Base-by-base conservation (phyloP, 2,329 filamentous ascomycete species). In the Fusarium neocosmosporiellum region DNA sequence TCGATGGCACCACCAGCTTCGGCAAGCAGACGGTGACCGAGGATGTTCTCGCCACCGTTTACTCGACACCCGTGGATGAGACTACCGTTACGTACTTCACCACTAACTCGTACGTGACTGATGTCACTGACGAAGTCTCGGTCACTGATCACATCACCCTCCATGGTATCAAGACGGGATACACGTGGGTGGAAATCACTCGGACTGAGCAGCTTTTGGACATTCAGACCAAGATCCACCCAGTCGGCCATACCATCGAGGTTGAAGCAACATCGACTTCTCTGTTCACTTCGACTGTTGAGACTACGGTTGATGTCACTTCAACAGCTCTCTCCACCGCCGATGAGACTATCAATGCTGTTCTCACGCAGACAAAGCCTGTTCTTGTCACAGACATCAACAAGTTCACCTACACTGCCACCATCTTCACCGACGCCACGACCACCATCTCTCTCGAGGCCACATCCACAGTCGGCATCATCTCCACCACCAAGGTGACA, bases 341-440 rank as follows among this genome's bases (percentile, higher is more conserved):
- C 1, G 57, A 63, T 1, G 46, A 66, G 39, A 68, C 63, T 2
- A 1, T 68, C 14, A 41, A 62, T 18, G 55, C 59, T 11, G 48
- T 36, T 9, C 46, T 67, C 5, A 68, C 66, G 4, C 43, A 50
- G 5, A 33, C 55, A 18, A 41, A 55, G 2, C 63, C 63, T 2
- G 66, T 68, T 27, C 55, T 58, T 31, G 64, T 58, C 10, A 67
- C 63, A 1, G 63, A 68, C 2, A 33, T 68, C n/a, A 63, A 67
- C 53, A 63, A 68, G 39, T 68, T 68, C 22, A 55, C 39, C 7
- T 68, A 68, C 16, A 63, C 64, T 0, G 65, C 53, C 37, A 68
- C 63, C 5, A 27, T 68, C 9, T 68, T 63, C 22, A 66, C 48
- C 18, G 66, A 68, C 11, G 46, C 55, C 8, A 68, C 66, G 0